A percentile compares a stretch with the other conserved stretches of the same genome.
phyloP scores from a whole-genome alignment of 345 rosid genomes.

The Lepidium aucheri region DNA sequence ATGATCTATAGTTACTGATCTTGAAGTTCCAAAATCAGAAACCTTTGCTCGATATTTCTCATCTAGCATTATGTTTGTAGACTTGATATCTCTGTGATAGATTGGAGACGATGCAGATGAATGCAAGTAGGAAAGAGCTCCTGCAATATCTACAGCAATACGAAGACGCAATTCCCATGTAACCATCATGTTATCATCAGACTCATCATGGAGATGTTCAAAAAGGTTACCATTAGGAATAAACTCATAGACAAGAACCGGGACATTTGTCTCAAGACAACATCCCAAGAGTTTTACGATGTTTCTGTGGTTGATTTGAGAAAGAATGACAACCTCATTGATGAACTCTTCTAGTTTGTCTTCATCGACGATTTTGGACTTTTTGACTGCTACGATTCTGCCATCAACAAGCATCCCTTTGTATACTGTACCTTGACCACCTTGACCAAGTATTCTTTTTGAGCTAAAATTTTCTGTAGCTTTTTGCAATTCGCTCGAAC shows the following conservation, averaged over 20 bases:
- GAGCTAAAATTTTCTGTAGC: no score
- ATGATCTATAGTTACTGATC: constrained; percentile 23
- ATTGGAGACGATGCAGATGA: constrained; percentile 30
- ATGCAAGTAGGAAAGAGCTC: constrained; percentile 33
- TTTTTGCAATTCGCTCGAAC: no score
- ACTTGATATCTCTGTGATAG: constrained; percentile 36
- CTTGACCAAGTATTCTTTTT: no score
- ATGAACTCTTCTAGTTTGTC: no score
- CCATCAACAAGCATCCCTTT: no score
- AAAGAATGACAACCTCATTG: no score
- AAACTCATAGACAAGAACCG: constrained; percentile 10
- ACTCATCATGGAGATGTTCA: constrained; percentile 28
- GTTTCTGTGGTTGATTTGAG: no score
- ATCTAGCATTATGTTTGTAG: constrained; percentile 17
- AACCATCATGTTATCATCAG: constrained; percentile 5
- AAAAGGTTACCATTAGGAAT: constrained; percentile 35
- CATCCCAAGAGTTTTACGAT: no score
- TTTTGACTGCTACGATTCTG: no score
- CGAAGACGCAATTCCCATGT: constrained; percentile 32
- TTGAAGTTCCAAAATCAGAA: constrained; percentile 25
- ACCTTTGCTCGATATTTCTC: constrained; percentile 22
- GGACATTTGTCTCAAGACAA: no score
- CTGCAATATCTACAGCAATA: constrained; percentile 28
- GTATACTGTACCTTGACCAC: no score
- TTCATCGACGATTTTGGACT: no score